These are phyloP conservation scores for Bruguiera parviflora DNA, from an alignment of 345 rosid genomes.

Conservation along the genomic window DNA sequence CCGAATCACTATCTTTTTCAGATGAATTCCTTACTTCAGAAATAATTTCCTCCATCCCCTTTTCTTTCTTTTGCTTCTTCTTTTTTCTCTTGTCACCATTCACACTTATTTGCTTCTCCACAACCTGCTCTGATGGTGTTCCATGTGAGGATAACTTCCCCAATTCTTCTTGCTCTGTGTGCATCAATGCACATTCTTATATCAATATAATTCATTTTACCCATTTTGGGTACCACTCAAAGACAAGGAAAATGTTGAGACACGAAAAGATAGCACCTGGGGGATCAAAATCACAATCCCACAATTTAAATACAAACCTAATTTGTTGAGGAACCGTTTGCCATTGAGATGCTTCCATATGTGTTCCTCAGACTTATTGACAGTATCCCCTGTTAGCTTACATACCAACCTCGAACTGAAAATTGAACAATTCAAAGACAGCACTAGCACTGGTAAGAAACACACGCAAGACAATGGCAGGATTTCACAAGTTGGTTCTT, in stretches of 20 bases:
- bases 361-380: constrained; percentile 87
- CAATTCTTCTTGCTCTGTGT: constrained; percentile 61
- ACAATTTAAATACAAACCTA: constrained; percentile 41
- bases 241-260: not conserved
- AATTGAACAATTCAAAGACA: constrained; percentile 11
- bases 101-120: constrained; percentile 17
- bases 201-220: not conserved
- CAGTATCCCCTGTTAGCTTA: constrained; percentile 79
- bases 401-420: constrained; percentile 76
- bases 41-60: constrained; percentile 38
- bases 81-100: constrained; percentile 27
- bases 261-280: not conserved
- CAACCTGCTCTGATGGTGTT: constrained; percentile 19
- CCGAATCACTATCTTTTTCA: constrained; percentile 49
- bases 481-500: not conserved
- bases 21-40: constrained; percentile 41
- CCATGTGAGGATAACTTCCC: constrained; percentile 33
- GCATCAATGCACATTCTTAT: constrained; percentile 15
- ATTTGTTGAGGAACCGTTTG: constrained; percentile 69
- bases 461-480: not conserved
- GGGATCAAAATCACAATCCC: not conserved
- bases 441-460: not conserved
- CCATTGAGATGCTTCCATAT: constrained; percentile 92
- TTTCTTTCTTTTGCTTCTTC: constrained; percentile 27
- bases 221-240: not conserved